Evolutionary conservation across 371 early-diverging fungal genomes (phyloP).

Genomic region (Nematocida minor): DNA sequence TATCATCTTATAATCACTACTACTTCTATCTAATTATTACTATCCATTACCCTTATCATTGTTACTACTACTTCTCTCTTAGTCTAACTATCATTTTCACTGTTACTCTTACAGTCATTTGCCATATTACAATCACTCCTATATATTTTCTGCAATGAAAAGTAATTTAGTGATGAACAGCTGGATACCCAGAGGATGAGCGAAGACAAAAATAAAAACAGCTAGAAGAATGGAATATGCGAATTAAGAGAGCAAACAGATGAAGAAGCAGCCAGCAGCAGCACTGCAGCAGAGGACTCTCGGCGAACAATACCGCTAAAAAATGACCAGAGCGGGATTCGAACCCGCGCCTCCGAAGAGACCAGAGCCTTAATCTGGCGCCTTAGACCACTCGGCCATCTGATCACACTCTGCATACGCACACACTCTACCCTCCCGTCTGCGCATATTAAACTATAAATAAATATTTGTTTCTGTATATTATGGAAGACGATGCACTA

Average conservation of each 20-base stretch:
- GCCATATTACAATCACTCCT: neutral
- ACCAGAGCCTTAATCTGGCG: constrained; percentile 65
- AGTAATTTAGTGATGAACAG: neutral
- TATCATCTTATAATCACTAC: too few species aligned
- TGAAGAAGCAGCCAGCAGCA: too few species aligned
- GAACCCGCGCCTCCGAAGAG: constrained; percentile 66
- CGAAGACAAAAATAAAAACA: too few species aligned
- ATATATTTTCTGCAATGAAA: too few species aligned
- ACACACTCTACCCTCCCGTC: neutral
- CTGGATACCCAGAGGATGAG: neutral
- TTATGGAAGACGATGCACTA: constrained; percentile 23
- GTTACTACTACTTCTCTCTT: neutral
- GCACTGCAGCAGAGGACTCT: too few species aligned
- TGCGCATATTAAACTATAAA: neutral
- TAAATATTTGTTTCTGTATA: constrained; percentile 28
- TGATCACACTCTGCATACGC: neutral
- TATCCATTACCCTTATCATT: too few species aligned
- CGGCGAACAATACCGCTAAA: too few species aligned
- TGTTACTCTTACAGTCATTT: neutral
- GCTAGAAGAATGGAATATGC: too few species aligned
- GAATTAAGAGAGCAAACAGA: too few species aligned
- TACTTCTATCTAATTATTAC: neutral
- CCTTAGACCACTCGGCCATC: constrained; percentile 66
- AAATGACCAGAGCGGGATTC: constrained; percentile 64
- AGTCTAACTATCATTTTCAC: neutral